Conservation (phyloP, 306 rosid species). For the cucumber (Cucumis sativus) region Cucumber_9930_V3 NC_026657.2:14229501-14230000, state of each 20-base stretch:
- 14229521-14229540: constrained; percentile 9
- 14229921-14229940: constrained; percentile 98
- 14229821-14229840: constrained; percentile 12
- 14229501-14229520: background rate
- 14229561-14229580: constrained; percentile 84
- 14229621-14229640: constrained; percentile 97
- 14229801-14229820: constrained; percentile 29
- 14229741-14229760: constrained; percentile 94
- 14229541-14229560: constrained; percentile 69
- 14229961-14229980: background rate
- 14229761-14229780: constrained; percentile 83
- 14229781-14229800: constrained; percentile 62
- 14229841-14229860: constrained; percentile 8
- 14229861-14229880: constrained; percentile 13
- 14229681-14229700: constrained; percentile 71
- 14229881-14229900: constrained; percentile 71
- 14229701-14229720: constrained; percentile 86
- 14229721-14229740: constrained; percentile 85
- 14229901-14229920: constrained; percentile 96
- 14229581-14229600: constrained; percentile 76
- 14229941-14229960: constrained; percentile 59
- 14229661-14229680: constrained; percentile 64
- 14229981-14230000: background rate
- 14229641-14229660: constrained; percentile 75
- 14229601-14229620: constrained; percentile 68